Evolutionary conservation across 345 rosid species (phyloP).

Genomic region (Chamaenerion angustifolium): DNA sequence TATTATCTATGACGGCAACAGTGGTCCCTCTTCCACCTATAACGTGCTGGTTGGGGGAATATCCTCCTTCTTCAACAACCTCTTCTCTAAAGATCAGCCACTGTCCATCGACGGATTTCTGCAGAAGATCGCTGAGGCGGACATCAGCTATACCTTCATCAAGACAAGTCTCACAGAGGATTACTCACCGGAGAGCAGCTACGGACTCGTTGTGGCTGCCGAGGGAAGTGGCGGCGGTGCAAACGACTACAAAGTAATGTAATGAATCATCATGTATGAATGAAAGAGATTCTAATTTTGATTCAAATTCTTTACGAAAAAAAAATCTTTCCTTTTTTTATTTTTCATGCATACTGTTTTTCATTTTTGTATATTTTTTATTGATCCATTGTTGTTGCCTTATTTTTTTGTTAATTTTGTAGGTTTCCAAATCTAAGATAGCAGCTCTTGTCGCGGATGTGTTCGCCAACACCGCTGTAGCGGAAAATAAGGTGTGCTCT

Average conservation of each 20-base stretch:
- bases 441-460: constrained; percentile 77
- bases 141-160: constrained; percentile 64
- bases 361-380: neutral
- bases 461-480: constrained; percentile 66
- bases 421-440: constrained; percentile 71
- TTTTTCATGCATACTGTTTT: too few species aligned
- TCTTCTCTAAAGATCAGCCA: constrained; percentile 52
- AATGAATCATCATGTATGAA: constrained; percentile 34
- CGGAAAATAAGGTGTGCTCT: constrained; percentile 78
- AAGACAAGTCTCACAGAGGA: constrained; percentile 73
- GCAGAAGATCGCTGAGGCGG: constrained; percentile 51
- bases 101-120: constrained; percentile 46
- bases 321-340: neutral
- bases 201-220: constrained; percentile 59
- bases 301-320: neutral
- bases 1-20: constrained; percentile 46
- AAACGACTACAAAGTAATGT: constrained; percentile 97
- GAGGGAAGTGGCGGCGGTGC: constrained; percentile 41
- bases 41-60: constrained; percentile 73
- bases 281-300: constrained; percentile 39
- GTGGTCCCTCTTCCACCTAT: constrained; percentile 32
- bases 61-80: constrained; percentile 60
- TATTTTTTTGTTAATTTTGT: neutral
- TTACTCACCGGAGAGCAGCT: constrained; percentile 66
- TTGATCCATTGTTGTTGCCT: neutral